Evolutionary conservation across 2,329 filamentous ascomycete species (phyloP), one percentile per base, ranked within the genome.

Genomic region (Cladosporium oxysporum): DNA sequence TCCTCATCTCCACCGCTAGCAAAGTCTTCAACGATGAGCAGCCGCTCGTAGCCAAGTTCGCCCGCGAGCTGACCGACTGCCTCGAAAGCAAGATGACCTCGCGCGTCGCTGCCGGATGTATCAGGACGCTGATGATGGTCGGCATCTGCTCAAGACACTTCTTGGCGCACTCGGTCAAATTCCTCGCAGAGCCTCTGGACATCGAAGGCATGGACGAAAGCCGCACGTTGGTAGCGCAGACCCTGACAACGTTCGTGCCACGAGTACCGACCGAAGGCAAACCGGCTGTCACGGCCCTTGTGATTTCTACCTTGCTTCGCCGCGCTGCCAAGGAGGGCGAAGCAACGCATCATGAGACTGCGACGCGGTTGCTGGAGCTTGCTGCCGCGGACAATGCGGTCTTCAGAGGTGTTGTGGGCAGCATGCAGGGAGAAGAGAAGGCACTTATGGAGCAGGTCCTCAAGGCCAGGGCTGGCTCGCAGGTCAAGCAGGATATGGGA

Each of bases 61-160:
- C 97, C 3, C 86, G 91, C 70, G 92, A 96, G 79, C 79, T 97
- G 26, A 81, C 94, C 44, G 94, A 97, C 73, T 97, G 93, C 76
- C 85, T 99, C 26, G 87, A 84, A 62, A 91, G 90, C 73, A 85
- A 90, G 69, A 91, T 92, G 86, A 94, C 92, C 1, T 90, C 91
- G 64, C 96, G 91, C 74, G 93, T 97, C 65, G 93, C 95, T 1
- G 91, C 92, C 68, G 93, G 92, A 74, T 99, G 95, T 78, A 87
- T 94, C 70, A 88, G 93, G 65, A 95, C 93, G 8, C 85, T 98
- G 8, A 83, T 98, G 33, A 81, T 97, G 74, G 86, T 92, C 71
- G 87, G 85, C 67, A 89, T 98, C 61, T 86, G 89, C 1, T 86
- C 91, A 60, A 89, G 90, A 70, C 47, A 68, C 47, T 68, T 74